Conservation (phyloP, 805 yeast genomes). For the Candida rishiriensis region DNA sequence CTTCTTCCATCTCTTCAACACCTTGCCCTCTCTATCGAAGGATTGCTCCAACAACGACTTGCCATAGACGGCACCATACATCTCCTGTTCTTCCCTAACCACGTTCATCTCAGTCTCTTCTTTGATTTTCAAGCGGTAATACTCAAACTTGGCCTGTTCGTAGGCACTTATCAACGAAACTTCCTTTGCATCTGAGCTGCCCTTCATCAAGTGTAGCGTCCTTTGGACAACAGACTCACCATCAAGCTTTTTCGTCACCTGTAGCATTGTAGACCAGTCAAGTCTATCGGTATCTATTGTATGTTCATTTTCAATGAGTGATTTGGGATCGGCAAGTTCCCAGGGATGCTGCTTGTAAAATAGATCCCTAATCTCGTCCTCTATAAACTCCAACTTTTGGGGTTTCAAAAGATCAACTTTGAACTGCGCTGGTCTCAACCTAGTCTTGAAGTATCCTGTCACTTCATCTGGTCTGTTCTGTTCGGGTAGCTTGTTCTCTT, state of each 20-base stretch:
- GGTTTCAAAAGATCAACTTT: conserved; percentile 44
- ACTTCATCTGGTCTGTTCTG: conserved; percentile 9
- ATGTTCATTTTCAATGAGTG: conserved; percentile 71
- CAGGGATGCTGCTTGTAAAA: conserved; percentile 96
- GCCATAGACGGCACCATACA: conserved; percentile 78
- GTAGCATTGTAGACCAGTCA: conserved; percentile 81
- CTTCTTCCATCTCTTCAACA: conserved; percentile 67
- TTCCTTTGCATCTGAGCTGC: conserved; percentile 18
- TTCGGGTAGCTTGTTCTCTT: conserved; percentile 10
- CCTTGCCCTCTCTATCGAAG: conserved; percentile 63
- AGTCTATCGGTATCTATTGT: conserved; percentile 40
- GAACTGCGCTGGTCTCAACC: conserved; percentile 35
- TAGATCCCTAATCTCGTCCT: conserved; percentile 76
- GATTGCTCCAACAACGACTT: conserved; percentile 63
- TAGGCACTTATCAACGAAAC: conserved; percentile 58
- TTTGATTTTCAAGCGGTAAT: conserved; percentile 78
- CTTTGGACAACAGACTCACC: conserved; percentile 88
- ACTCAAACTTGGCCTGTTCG: conserved; percentile 82
- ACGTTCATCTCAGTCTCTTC: conserved; percentile 72
- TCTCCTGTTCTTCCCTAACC: conserved; percentile 74
- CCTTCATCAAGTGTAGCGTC: conserved; percentile 50
- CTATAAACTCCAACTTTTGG: conserved; percentile 53
- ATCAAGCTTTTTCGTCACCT: conserved; percentile 68
- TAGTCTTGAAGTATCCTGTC: conserved; percentile 38
- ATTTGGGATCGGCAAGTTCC: conserved; percentile 91